Percentiles rank a stretch among this genome's conserved stretches.
phyloP scores from a whole-genome alignment of 2,329 filamentous ascomycete genomes.

The Cladosporium sp. region DNA sequence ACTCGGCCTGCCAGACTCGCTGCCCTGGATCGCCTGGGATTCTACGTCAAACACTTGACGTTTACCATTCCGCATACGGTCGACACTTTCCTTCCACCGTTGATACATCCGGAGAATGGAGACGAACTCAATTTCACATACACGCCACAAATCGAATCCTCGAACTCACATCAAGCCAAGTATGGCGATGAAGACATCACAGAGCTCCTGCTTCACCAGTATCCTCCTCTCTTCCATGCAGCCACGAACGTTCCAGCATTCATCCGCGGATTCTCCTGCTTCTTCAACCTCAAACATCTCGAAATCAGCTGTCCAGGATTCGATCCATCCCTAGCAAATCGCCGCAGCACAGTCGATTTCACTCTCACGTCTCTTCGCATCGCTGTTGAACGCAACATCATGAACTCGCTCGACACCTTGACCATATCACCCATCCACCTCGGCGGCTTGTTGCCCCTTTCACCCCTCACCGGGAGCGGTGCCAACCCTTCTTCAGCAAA shows the following conservation, averaged over 20 bases:
- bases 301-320: constrained; percentile 74
- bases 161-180: constrained; percentile 59
- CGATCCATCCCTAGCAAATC: constrained; percentile 61
- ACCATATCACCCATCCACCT: constrained; percentile 72
- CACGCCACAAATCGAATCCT: constrained; percentile 64
- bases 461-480: constrained; percentile 70
- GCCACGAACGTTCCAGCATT: constrained; percentile 85
- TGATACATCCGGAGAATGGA: constrained; percentile 72
- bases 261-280: constrained; percentile 64
- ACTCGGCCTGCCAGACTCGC: constrained; percentile 69
- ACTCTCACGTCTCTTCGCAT: constrained; percentile 83
- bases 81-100: constrained; percentile 79
- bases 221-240: constrained; percentile 83
- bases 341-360: constrained; percentile 78
- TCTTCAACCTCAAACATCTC: constrained; percentile 69
- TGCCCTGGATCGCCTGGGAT: constrained; percentile 72
- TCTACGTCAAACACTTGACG: constrained; percentile 71
- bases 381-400: constrained; percentile 68
- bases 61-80: constrained; percentile 73
- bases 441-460: constrained; percentile 71
- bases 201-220: constrained; percentile 79
- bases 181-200: constrained; percentile 77
- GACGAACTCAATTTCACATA: constrained; percentile 79
- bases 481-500: constrained; percentile 66
- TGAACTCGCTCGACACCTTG: constrained; percentile 63